These are phyloP conservation scores for Melampsora larici-populina DNA, from an alignment of 1,284 basidiomycete species.

Conservation along the genomic window DNA sequence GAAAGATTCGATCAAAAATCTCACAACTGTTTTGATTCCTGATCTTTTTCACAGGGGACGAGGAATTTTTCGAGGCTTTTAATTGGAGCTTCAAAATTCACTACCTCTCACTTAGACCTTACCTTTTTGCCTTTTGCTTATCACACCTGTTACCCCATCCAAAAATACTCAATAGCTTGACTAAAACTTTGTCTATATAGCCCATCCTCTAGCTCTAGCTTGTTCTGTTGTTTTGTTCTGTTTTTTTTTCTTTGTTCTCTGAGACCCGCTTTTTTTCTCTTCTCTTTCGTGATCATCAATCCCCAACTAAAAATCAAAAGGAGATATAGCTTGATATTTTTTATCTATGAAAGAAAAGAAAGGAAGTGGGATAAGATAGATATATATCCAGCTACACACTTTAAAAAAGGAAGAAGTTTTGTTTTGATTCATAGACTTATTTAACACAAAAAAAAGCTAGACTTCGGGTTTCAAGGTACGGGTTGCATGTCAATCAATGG, in stretches of 20 bases:
- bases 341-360: not conserved
- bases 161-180: not conserved
- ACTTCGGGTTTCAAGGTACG: too few relatives aligned
- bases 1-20: not conserved
- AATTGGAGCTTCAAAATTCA: not conserved
- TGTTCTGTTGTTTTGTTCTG: not conserved
- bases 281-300: not conserved
- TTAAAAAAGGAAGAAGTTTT: not conserved
- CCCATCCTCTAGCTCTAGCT: not conserved
- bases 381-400: not conserved
- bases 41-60: constrained; percentile 13
- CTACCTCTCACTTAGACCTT: not conserved
- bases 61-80: constrained; percentile 42
- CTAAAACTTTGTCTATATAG: not conserved
- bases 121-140: not conserved
- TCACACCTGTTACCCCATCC: not conserved
- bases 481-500: too few relatives aligned
- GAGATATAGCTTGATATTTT: not conserved
- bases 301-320: not conserved
- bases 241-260: not conserved
- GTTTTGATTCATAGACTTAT: not conserved
- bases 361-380: not conserved
- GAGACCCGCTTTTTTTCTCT: not conserved
- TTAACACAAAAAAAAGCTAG: not conserved
- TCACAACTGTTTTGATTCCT: not conserved